phyloP scores from a whole-genome alignment of 495 filamentous ascomycete genomes.

The Aspergillus cavernicola region DNA sequence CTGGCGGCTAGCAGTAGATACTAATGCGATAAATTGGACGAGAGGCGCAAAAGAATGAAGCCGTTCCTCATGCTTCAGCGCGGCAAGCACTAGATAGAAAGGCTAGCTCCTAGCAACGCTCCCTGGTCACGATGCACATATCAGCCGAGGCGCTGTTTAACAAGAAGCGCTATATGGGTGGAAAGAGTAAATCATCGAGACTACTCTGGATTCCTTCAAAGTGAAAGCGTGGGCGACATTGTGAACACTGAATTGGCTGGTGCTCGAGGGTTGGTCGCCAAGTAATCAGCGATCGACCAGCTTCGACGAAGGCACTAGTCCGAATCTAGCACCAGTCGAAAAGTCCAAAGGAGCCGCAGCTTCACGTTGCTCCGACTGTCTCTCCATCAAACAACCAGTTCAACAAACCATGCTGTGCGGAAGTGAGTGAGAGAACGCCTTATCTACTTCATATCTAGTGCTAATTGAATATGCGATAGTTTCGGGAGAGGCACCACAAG shows the following conservation, averaged over 20 bases:
- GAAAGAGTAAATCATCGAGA: neutral
- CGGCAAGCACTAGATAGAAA: no score
- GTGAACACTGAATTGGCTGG: no score
- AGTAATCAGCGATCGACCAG: constrained; percentile 24
- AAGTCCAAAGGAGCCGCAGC: constrained; percentile 40
- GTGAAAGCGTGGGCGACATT: neutral
- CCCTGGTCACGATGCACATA: neutral
- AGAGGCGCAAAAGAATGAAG: neutral
- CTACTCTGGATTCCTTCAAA: neutral
- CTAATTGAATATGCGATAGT: constrained; percentile 52
- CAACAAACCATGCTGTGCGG: constrained; percentile 63
- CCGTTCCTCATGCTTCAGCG: neutral
- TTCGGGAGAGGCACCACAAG: constrained; percentile 93
- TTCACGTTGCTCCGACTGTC: constrained; percentile 28
- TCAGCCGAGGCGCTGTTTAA: neutral
- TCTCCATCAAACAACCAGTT: constrained; percentile 27
- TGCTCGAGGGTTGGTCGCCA: constrained; percentile 16
- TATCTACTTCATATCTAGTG: neutral
- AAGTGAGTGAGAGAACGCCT: constrained; percentile 49
- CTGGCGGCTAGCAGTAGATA: neutral
- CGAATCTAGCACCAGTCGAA: constrained; percentile 35
- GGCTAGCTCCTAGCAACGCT: neutral
- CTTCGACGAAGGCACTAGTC: constrained; percentile 31
- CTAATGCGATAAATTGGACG: neutral
- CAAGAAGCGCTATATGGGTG: neutral